Evolutionary conservation across 108 stramenopile species (phyloP).

Genomic region (Conticribra guillardii): DNA sequence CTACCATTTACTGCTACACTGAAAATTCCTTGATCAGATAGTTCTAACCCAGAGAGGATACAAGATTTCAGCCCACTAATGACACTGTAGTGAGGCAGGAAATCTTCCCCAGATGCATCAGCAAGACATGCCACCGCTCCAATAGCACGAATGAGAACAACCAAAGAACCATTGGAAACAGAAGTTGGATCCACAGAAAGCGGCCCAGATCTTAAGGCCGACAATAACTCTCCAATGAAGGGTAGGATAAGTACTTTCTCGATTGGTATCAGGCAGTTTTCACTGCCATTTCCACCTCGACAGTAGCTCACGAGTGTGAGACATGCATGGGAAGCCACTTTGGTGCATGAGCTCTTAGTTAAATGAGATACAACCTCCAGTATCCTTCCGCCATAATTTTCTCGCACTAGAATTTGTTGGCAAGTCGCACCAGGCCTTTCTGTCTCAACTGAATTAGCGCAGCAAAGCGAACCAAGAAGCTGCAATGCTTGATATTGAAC

Average conservation of each 20-base stretch:
- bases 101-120: constrained; percentile 62
- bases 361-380: constrained; percentile 43
- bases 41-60: constrained; percentile 23
- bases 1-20: neutral
- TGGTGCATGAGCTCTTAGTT: constrained; percentile 49
- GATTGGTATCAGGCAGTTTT: constrained; percentile 41
- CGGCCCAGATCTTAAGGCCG: constrained; percentile 62
- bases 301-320: constrained; percentile 68
- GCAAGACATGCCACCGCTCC: constrained; percentile 75
- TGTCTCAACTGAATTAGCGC: constrained; percentile 36
- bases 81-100: constrained; percentile 66
- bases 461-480: constrained; percentile 62
- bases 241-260: constrained; percentile 46
- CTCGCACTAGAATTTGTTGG: constrained; percentile 29
- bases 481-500: constrained; percentile 76
- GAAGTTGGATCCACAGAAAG: constrained; percentile 51
- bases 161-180: constrained; percentile 45
- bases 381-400: constrained; percentile 36
- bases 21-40: constrained; percentile 8
- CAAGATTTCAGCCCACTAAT: constrained; percentile 66
- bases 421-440: constrained; percentile 1
- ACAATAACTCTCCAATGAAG: constrained; percentile 54
- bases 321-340: constrained; percentile 73
- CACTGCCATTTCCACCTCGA: constrained; percentile 46
- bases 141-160: constrained; percentile 68